Evolutionary conservation across 2,329 filamentous ascomycete genomes (phyloP).

Genomic region (Emergomyces pasteurianus): DNA sequence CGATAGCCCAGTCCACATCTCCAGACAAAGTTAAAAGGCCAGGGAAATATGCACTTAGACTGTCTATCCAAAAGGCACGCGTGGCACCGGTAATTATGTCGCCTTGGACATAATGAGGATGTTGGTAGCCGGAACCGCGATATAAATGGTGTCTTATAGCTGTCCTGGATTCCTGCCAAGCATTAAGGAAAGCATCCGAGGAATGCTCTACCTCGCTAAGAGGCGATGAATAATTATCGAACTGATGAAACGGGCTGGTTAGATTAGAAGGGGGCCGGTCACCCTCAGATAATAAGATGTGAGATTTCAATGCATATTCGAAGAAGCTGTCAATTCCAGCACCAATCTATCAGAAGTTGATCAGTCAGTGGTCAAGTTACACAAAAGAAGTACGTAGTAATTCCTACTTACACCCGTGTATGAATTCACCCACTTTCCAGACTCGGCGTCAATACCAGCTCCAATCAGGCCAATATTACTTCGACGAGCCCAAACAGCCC

Average conservation of each 20-base stretch:
- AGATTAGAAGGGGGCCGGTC: constrained; percentile 25
- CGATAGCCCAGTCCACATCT: constrained; percentile 79
- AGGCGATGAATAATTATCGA: constrained; percentile 54
- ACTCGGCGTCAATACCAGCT: constrained; percentile 83
- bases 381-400: constrained; percentile 4
- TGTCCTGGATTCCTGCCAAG: constrained; percentile 75
- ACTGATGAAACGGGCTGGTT: constrained; percentile 35
- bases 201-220: constrained; percentile 56
- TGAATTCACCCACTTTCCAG: constrained; percentile 74
- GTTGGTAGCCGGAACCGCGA: constrained; percentile 58
- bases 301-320: constrained; percentile 91
- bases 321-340: constrained; percentile 98
- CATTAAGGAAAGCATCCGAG: constrained; percentile 63
- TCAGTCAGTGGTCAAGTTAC: constrained; percentile 7
- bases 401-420: constrained; percentile 54
- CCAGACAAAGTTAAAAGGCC: constrained; percentile 77
- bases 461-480: constrained; percentile 81
- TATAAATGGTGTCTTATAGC: constrained; percentile 89
- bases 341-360: constrained; percentile 48
- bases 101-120: constrained; percentile 86
- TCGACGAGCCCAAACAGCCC: constrained; percentile 86
- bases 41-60: constrained; percentile 87
- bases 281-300: constrained; percentile 76
- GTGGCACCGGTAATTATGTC: constrained; percentile 80
- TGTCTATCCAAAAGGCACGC: constrained; percentile 90